Conservation (phyloP, 2,329 filamentous ascomycete species). For the Arthrobotrys entomopaga region DNA sequence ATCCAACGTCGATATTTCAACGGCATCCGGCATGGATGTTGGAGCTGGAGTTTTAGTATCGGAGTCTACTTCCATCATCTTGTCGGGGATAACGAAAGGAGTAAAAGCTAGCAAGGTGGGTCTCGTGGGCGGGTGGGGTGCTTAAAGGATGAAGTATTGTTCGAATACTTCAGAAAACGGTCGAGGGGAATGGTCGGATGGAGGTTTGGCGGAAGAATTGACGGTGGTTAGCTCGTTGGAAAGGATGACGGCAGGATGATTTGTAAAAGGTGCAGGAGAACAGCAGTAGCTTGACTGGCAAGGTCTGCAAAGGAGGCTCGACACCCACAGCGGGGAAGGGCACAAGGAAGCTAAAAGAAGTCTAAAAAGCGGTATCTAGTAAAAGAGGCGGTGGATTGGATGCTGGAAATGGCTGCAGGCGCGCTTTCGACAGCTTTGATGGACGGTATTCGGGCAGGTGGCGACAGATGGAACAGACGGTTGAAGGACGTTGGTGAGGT, state of each 20-base stretch:
- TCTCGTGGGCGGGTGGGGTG: constrained; percentile 52
- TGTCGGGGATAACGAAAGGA: constrained; percentile 43
- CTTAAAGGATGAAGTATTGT: background rate
- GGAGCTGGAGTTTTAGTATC: constrained; percentile 79
- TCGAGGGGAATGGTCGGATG: constrained; percentile 14
- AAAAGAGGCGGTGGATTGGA: constrained; percentile 27
- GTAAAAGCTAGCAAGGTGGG: constrained; percentile 20
- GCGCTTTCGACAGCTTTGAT: constrained; percentile 21
- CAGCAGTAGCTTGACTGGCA: constrained; percentile 16
- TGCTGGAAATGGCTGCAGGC: constrained; percentile 8
- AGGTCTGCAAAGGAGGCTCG: constrained; percentile 12
- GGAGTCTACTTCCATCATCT: constrained; percentile 86
- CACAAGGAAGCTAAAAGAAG: constrained; percentile 11
- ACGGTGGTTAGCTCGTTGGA: constrained; percentile 17
- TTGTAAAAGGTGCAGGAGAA: constrained; percentile 35
- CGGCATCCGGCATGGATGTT: constrained; percentile 78
- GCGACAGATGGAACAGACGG: constrained; percentile 8
- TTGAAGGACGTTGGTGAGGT: constrained; percentile 25
- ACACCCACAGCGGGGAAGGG: constrained; percentile 48
- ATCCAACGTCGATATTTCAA: constrained; percentile 92
- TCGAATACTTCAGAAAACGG: constrained; percentile 12
- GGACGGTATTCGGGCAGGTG: constrained; percentile 18
- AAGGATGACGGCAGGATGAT: constrained; percentile 25
- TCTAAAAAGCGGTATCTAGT: constrained; percentile 12
- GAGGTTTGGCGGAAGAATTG: constrained; percentile 25